Evolutionary conservation across 2,329 filamentous ascomycete species (phyloP).

Genomic region (Septoria linicola): DNA sequence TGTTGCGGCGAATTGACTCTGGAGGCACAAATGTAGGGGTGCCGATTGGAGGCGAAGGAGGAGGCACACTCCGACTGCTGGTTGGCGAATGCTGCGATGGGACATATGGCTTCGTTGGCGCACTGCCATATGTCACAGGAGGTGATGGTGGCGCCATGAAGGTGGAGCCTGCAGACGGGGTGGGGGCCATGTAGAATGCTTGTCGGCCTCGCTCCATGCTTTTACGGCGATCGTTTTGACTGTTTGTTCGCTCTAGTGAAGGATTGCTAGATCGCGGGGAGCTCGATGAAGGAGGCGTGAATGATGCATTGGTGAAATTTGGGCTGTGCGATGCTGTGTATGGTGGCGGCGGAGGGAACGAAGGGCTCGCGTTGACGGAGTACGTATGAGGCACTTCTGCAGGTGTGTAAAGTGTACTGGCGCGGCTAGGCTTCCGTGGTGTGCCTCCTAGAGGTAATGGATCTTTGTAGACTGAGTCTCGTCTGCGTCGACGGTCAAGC

Average conservation of each 20-base stretch:
- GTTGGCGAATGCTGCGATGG: background rate
- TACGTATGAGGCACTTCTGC: constrained; percentile 2
- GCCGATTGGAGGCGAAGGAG: constrained; percentile 4
- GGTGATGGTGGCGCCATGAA: background rate
- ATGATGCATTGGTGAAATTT: constrained; percentile 3
- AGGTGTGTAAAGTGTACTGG: constrained; percentile 13
- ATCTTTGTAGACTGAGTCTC: constrained; percentile 7
- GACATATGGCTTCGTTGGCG: background rate
- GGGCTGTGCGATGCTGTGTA: constrained; percentile 10
- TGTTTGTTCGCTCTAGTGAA: constrained; percentile 13
- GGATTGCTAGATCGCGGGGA: constrained; percentile 13
- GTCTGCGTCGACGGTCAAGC: constrained; percentile 9
- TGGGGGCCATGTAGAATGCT: background rate
- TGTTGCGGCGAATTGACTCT: constrained; percentile 6
- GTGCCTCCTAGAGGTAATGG: constrained; percentile 20
- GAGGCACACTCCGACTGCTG: constrained; percentile 2
- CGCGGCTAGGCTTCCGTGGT: constrained; percentile 14
- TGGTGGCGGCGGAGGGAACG: constrained; percentile 13
- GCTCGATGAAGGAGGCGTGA: constrained; percentile 7
- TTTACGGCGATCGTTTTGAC: constrained; percentile 3
- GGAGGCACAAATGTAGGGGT: background rate
- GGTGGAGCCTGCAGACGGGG: background rate
- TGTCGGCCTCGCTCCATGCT: background rate
- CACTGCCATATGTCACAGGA: background rate
- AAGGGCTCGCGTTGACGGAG: background rate